Percentiles rank a stretch among this genome's conserved stretches.
phyloP scores from a whole-genome alignment of 2,329 filamentous ascomycete genomes.

The Alternaria metachromatica region DNA sequence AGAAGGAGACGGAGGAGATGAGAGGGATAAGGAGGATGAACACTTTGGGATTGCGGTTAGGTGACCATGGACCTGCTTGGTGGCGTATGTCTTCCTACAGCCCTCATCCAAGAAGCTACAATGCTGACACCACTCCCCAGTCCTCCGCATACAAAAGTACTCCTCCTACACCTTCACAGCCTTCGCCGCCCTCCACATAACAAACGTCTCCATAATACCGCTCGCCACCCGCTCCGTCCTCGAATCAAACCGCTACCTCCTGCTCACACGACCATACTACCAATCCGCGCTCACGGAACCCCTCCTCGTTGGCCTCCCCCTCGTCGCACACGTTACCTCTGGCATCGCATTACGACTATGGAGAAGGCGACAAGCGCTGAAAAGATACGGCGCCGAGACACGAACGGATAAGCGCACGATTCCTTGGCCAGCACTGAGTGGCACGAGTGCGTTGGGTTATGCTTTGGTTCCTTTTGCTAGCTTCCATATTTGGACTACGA shows the following conservation, averaged over 20 bases:
- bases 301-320: slow-evolving; percentile 76
- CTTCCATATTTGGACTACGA: slow-evolving; percentile 77
- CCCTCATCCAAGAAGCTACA: neutral
- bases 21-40: slow-evolving; percentile 26
- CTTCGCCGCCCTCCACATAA: slow-evolving; percentile 53
- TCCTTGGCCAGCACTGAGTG: slow-evolving; percentile 74
- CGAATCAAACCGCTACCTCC: slow-evolving; percentile 80
- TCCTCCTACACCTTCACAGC: slow-evolving; percentile 71
- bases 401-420: slow-evolving; percentile 56
- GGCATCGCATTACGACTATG: slow-evolving; percentile 80
- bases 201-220: slow-evolving; percentile 55
- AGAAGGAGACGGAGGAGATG: slow-evolving; percentile 15
- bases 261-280: slow-evolving; percentile 91
- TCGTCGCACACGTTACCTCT: slow-evolving; percentile 76
- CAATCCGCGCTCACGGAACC: slow-evolving; percentile 80
- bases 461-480: slow-evolving; percentile 68
- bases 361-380: slow-evolving; percentile 72
- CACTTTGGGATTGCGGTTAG: slow-evolving; percentile 61
- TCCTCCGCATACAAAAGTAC: slow-evolving; percentile 82
- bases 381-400: slow-evolving; percentile 76
- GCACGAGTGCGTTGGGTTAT: slow-evolving; percentile 77
- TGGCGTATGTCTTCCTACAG: slow-evolving; percentile 65
- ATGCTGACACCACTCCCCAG: slow-evolving; percentile 50
- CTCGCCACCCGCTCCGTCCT: slow-evolving; percentile 59
- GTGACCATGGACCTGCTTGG: slow-evolving; percentile 74